These are phyloP conservation scores for Colletotrichum scovillei DNA, from an alignment of 2,329 filamentous ascomycete species.

Conservation along the genomic window DNA sequence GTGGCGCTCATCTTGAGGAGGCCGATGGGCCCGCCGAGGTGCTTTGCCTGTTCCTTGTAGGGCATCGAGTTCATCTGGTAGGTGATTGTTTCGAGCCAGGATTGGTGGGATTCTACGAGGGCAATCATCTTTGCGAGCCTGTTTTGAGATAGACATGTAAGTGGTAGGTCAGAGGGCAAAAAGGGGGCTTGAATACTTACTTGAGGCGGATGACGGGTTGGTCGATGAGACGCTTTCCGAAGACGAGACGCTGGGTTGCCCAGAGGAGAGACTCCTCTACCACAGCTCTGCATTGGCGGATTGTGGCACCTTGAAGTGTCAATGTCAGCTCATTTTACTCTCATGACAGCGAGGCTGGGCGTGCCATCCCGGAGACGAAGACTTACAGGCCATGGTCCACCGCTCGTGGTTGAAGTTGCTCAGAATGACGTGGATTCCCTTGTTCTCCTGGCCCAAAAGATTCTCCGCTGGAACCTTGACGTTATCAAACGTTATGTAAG, in stretches of 20 bases:
- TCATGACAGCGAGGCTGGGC: too few species aligned
- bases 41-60: slow-evolving; percentile 79
- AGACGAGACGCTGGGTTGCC: slow-evolving; percentile 87
- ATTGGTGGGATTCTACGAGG: slow-evolving; percentile 82
- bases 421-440: slow-evolving; percentile 86
- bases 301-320: too few species aligned
- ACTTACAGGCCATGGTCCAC: slow-evolving; percentile 77
- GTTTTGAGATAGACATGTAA: too few species aligned
- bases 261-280: slow-evolving; percentile 90
- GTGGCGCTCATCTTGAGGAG: slow-evolving; percentile 85
- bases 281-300: slow-evolving; percentile 74
- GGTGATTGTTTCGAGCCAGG: slow-evolving; percentile 86
- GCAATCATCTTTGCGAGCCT: slow-evolving; percentile 86
- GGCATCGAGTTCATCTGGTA: slow-evolving; percentile 91
- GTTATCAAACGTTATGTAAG: slow-evolving; percentile 85
- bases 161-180: too few species aligned
- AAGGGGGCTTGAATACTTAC: too few species aligned
- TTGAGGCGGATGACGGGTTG: slow-evolving; percentile 88
- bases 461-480: slow-evolving; percentile 86
- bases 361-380: too few species aligned
- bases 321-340: too few species aligned
- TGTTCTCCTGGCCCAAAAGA: slow-evolving; percentile 83
- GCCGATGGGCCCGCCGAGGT: slow-evolving; percentile 84
- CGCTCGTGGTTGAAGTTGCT: slow-evolving; percentile 92
- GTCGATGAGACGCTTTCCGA: slow-evolving; percentile 83